Percentiles rank a stretch among this genome's conserved stretches.
phyloP scores from a whole-genome alignment of 768 basidiomycete genomes.

The Antrodiella citrinella region DNA sequence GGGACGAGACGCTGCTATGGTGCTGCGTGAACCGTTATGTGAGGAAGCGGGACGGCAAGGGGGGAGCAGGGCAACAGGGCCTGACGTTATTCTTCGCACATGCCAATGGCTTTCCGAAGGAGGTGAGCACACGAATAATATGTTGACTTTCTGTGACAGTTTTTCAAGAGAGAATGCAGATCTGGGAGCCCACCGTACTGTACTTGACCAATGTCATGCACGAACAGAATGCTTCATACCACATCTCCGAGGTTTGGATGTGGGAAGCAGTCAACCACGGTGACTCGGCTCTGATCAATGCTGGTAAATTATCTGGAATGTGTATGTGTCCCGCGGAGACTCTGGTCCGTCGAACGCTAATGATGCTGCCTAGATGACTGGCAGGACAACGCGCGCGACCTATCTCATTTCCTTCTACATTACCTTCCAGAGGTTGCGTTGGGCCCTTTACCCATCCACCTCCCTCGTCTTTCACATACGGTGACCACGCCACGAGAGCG shows the following conservation, averaged over 20 bases:
- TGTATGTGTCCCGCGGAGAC: constrained; percentile 40
- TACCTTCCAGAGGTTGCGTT: constrained; percentile 44
- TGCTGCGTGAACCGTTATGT: constrained; percentile 67
- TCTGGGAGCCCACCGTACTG: constrained; percentile 66
- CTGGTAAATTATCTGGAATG: constrained; percentile 40
- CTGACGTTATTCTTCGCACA: constrained; percentile 73
- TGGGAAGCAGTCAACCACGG: constrained; percentile 85
- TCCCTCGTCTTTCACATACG: constrained; percentile 40
- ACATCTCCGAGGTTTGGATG: constrained; percentile 70
- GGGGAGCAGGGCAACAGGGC: neutral
- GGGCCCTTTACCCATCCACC: constrained; percentile 37
- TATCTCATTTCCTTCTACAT: constrained; percentile 63
- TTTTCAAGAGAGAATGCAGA: constrained; percentile 33
- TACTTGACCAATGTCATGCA: constrained; percentile 40
- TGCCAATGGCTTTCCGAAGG: constrained; percentile 85
- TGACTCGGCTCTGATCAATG: constrained; percentile 73
- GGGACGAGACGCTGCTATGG: constrained; percentile 39
- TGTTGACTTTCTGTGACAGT: neutral
- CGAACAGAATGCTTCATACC: constrained; percentile 13
- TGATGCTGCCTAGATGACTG: constrained; percentile 51
- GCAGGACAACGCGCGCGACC: constrained; percentile 70
- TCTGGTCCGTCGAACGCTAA: neutral
- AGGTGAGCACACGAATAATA: constrained; percentile 39
- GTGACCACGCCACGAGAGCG: constrained; percentile 28
- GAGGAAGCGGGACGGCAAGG: constrained; percentile 22